Base-by-base conservation (phyloP, 192 early-diverging fungal genomes). In the Rhizophagus clarus region DNA sequence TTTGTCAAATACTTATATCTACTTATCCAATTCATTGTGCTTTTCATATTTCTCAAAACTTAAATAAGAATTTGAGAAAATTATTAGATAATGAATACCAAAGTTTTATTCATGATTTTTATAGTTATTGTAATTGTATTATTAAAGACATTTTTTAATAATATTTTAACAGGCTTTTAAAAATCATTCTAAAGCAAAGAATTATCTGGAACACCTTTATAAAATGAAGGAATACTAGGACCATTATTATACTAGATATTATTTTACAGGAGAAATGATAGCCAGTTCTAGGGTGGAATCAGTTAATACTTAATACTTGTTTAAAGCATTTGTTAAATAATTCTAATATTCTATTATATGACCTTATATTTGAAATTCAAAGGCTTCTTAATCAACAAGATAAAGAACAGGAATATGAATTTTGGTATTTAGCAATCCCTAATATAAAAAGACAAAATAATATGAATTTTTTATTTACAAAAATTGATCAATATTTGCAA, bases 91-190 rank as follows among this genome's bases (percentile, higher is more conserved):
- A n/a, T n/a, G n/a, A n/a, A n/a, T 26, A 63, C 17, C 32, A 70
- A 70, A 70, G 17, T 12, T 70, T 70, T 70, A 26, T 70, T 70
- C 29, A 70, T 37, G 15, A 70, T 9, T 70, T 70, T 70, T 70
- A 70, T 20, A 26, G 29, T 37, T 70, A 17, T 37, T 17, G 22
- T 15, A 70, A 70, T 37, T 22, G 32, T 22, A 15, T 70, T 15
- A 70, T 15, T 70, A 8, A 70, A 34, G 22, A 37, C 4, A 17
- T 9, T 15, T 70, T 70, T 37, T 6, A 70, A 70, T 12, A 70
- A 20, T 3, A 17, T 22, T 70, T 70, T 70, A 37, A 70, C 2
- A 34, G 42, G 37, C 14, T 70, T 70, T 15, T 70, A 32, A 70
- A 31, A 17, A 70, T 5, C 42, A 70, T 42, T 7, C n/a, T 40